Conservation (phyloP, 768 basidiomycete genomes). For the Hericium alpestre region DNA sequence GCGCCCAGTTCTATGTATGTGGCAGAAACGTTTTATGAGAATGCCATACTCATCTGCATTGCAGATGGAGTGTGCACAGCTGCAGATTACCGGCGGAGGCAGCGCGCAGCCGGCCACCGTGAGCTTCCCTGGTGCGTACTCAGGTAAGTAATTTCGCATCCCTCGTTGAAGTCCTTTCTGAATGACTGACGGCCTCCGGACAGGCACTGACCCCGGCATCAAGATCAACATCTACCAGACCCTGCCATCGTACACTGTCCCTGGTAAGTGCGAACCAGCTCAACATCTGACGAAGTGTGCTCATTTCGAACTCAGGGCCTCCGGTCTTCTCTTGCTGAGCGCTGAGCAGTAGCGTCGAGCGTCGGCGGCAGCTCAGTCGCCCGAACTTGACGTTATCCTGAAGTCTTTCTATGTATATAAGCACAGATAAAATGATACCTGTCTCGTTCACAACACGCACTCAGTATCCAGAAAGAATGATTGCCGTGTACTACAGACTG, state of each 20-base stretch:
- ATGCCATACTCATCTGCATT: background rate
- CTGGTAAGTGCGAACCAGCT: background rate
- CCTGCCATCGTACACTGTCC: conserved; percentile 20
- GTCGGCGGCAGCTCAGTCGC: too few relatives aligned
- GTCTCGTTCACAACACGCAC: background rate
- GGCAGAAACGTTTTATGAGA: background rate
- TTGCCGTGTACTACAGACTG: background rate
- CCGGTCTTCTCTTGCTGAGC: conserved; percentile 18
- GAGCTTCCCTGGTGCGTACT: conserved; percentile 28
- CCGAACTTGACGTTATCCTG: too few relatives aligned
- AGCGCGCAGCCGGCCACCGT: conserved; percentile 23
- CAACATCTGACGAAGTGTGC: too few relatives aligned
- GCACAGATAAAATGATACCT: too few relatives aligned
- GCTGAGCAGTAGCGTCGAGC: too few relatives aligned
- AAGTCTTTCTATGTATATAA: too few relatives aligned
- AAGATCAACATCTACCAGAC: conserved; percentile 24
- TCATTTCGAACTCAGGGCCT: conserved; percentile 4
- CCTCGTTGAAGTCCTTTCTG: background rate
- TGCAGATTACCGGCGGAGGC: conserved; percentile 26
- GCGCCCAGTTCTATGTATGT: conserved; percentile 43
- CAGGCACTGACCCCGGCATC: conserved; percentile 25
- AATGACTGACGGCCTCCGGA: background rate
- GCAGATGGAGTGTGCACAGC: conserved; percentile 29
- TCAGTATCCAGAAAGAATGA: background rate
- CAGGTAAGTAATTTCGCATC: conserved; percentile 9